These are phyloP conservation scores for Ceratobasidium sp. DNA, from an alignment of 1,284 basidiomycete genomes.

Conservation along the genomic window DNA sequence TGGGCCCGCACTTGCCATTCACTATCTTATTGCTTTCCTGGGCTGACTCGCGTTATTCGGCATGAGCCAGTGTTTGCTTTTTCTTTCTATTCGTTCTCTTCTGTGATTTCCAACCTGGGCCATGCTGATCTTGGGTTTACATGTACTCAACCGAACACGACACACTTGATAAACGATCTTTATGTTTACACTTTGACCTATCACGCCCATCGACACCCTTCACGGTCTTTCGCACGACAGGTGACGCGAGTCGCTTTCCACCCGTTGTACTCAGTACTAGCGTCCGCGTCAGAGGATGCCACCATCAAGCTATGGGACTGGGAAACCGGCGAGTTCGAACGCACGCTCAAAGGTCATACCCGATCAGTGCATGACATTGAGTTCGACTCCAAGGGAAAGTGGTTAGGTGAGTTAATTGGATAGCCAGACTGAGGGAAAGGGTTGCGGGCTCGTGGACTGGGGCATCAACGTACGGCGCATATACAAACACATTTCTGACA, in stretches of 20 bases:
- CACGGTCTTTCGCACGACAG: constrained; percentile 41
- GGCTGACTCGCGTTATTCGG: constrained; percentile 23
- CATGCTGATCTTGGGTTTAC: constrained; percentile 24
- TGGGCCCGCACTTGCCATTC: constrained; percentile 9
- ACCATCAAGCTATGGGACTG: constrained; percentile 95
- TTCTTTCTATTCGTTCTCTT: constrained; percentile 34
- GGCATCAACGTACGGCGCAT: background rate
- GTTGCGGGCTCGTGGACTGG: background rate
- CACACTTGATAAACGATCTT: background rate
- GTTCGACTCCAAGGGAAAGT: constrained; percentile 84
- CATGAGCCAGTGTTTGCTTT: constrained; percentile 15
- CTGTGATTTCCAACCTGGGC: constrained; percentile 11
- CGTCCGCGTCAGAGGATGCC: constrained; percentile 86
- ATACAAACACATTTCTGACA: constrained; percentile 30
- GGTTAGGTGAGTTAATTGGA: constrained; percentile 68
- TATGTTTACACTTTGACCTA: background rate
- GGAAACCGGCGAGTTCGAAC: constrained; percentile 93
- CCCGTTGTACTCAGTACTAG: constrained; percentile 84
- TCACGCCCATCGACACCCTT: background rate
- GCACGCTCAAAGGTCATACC: constrained; percentile 92
- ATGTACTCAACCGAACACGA: constrained; percentile 36
- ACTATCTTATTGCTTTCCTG: constrained; percentile 7
- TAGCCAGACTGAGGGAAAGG: too few species aligned
- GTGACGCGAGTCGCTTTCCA: constrained; percentile 86
- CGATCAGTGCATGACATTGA: constrained; percentile 88